phyloP scores from a whole-genome alignment of 73 alveolate species.

The Tetrahymena thermophila region DNA sequence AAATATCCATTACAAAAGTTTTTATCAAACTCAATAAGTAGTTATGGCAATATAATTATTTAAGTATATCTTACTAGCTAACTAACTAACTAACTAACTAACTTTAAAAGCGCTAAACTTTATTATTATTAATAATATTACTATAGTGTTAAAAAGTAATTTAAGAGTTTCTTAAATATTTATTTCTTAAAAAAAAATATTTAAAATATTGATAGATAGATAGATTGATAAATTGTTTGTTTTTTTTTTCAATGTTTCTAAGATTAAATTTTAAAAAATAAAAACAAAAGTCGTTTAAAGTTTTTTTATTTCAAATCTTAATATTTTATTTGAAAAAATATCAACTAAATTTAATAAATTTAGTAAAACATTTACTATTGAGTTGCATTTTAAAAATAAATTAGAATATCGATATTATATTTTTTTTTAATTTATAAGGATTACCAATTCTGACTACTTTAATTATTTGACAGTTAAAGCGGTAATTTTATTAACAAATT shows the following conservation, averaged over 20 bases:
- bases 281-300: background rate
- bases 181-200: background rate
- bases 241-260: background rate
- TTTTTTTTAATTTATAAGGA: too few species aligned
- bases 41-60: too few species aligned
- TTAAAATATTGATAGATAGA: background rate
- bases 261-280: background rate
- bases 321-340: too few species aligned
- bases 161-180: background rate
- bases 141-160: too few species aligned
- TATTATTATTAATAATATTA: background rate
- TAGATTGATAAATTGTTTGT: background rate
- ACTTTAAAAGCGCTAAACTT: background rate
- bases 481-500: too few species aligned
- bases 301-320: background rate
- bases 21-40: too few species aligned
- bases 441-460: too few species aligned
- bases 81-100: background rate
- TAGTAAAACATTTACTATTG: background rate
- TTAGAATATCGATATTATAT: background rate
- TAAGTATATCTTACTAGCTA: too few species aligned
- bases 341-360: too few species aligned
- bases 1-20: background rate
- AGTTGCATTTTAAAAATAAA: background rate
- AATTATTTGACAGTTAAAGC: too few species aligned